Percentiles rank a stretch among this genome's conserved stretches.
phyloP scores from a whole-genome alignment of 352 stramenopile genomes.

The Pythium phragmiticola region DNA sequence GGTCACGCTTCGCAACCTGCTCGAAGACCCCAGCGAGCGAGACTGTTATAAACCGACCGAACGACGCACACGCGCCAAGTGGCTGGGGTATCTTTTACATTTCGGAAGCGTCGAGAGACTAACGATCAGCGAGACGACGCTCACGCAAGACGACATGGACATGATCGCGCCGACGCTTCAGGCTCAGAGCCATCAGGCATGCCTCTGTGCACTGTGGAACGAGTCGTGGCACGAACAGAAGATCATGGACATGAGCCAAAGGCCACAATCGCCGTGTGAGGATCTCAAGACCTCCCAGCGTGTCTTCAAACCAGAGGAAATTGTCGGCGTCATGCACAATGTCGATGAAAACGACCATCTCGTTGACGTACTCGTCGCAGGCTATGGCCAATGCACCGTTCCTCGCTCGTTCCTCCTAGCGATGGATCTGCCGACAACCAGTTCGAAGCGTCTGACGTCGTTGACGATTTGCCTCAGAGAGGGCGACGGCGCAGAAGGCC shows the following conservation, averaged over 20 bases:
- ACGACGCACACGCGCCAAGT: constrained; percentile 14
- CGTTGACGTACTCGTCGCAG: constrained; percentile 12
- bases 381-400: constrained; percentile 19
- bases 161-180: constrained; percentile 4
- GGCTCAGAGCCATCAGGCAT: neutral
- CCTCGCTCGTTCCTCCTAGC: neutral
- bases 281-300: neutral
- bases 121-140: constrained; percentile 3
- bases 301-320: neutral
- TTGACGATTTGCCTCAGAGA: constrained; percentile 4
- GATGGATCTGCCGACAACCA: neutral
- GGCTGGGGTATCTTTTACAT: constrained; percentile 10
- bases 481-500: constrained; percentile 9
- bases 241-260: constrained; percentile 1
- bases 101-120: constrained; percentile 2
- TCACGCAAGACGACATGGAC: constrained; percentile 14
- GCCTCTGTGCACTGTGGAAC: constrained; percentile 1
- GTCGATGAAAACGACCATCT: neutral
- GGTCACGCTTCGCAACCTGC: neutral
- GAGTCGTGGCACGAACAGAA: constrained; percentile 5
- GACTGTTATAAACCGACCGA: neutral
- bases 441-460: constrained; percentile 1
- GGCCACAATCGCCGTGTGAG: neutral
- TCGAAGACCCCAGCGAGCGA: constrained; percentile 1
- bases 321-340: constrained; percentile 12